Base-by-base conservation (phyloP, 1,284 basidiomycete genomes). In the Leccinum discolor region DNA sequence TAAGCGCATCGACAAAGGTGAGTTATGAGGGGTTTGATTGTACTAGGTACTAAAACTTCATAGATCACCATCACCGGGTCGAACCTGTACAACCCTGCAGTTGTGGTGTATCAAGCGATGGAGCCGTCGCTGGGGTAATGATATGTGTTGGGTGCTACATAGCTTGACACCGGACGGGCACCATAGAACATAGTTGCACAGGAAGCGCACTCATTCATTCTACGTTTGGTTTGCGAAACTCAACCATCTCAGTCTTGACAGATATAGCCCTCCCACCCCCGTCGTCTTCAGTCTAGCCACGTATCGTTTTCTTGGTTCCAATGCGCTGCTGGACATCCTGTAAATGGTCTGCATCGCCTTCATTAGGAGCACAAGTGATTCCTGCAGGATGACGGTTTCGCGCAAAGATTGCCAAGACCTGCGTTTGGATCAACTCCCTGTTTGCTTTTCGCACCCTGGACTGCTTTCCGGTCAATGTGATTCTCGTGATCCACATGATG, bases 361-460 rank as follows among this genome's bases (percentile, higher is more conserved):
- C 66, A 40, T 66, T 40, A 38, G 60, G 59, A 60, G 61, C 60
- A n/a, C 60, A 29, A 54, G 60, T 61, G 54, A 60, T 60, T 61
- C 21, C 56, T 58, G 56, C 32, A 65, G 59, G 57, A 63, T 26
- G 47, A 40, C 14, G 38, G 21, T 61, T 61, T 56, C 47, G 29
- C 42, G n/a, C 58, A 42, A 66, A 47, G 56, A 64, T 56, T 61
- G 66, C 74, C 68, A 79, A 76, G 75, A 76, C 77, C 70, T 76
- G 60, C 57, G 44, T 68, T 62, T 35, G 60, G 26, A 60, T 38
- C 67, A 67, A 52, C 66, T 65, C 67, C 63, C 47, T 23, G 42
- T 38, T 65, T 59, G 59, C 64, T 71, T 69, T 76, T 67, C 14
- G 65, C 11, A 40, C 38, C 38, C 38, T 40, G 38, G 38, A 35